Evolutionary conservation across 352 stramenopile species (phyloP), one percentile per base, ranked within the genome.

Genomic region (Pythium monospermum): DNA sequence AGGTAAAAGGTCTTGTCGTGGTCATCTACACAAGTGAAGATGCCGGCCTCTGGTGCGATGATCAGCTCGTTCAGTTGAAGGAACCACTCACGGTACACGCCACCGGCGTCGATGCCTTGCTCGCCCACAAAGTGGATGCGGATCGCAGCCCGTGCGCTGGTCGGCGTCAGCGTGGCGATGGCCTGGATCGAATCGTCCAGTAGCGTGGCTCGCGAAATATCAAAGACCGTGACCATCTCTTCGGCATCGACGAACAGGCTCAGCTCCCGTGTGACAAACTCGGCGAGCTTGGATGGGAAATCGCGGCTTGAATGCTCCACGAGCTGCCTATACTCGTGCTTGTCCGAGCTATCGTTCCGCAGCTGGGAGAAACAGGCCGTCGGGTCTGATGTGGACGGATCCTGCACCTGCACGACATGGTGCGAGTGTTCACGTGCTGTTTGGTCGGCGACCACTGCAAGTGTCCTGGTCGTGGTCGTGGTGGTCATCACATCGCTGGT

Each of bases 81-180:
- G 48, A 85, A 87, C 79, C 79, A 91, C 49, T 88, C 79, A 11
- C 79, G 63, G 35, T 85, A 60, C 1, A 91, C 45, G 15, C 72
- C 80, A 2, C 80, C 80, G 6, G 77, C 80, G 52, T 91, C 76
- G 13, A 84, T 49, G 18, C 72, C 79, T 6, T 40, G 58, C 43
- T 88, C 79, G 37, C 69, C 69, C 4, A 79, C 32, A 49, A 87
- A 90, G 15, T 84, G 66, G 55, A 86, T 70, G 39, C 74, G 62
- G 27, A 79, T 72, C 27, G 61, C 59, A 6, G 59, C 69, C 15
- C 60, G 69, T 31, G 72, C 41, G 47, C 68, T 43, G 27, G 44
- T 16, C 2, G 19, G 16, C 15, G 53, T 32, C 38, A 79, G 58
- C 12, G 59, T 40, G 4, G 44, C 51, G 4, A 79, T 53, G 13